phyloP scores from a whole-genome alignment of 768 basidiomycete genomes.

The Leccinum subtestaceum region DNA sequence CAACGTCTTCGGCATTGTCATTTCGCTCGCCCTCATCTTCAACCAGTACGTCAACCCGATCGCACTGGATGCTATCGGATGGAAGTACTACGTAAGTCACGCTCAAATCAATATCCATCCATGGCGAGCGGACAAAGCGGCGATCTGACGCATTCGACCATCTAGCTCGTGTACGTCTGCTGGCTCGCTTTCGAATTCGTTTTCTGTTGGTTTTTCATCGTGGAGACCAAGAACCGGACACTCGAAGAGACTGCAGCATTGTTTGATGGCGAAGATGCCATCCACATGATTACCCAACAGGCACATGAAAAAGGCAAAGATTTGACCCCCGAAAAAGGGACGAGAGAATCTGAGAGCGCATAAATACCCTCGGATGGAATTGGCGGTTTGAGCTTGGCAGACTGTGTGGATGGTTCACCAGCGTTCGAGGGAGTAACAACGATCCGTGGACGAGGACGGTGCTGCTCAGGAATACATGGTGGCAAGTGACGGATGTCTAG shows the following conservation, averaged over 20 bases:
- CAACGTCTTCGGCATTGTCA: too few species aligned
- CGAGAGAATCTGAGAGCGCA: not conserved
- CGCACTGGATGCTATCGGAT: too few species aligned
- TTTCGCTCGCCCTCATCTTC: too few species aligned
- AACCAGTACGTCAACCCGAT: too few species aligned
- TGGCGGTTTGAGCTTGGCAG: not conserved
- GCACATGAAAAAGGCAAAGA: not conserved
- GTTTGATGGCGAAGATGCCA: not conserved
- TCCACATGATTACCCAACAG: not conserved
- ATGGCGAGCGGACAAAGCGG: too few species aligned
- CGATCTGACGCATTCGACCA: too few species aligned
- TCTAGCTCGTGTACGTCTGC: not conserved
- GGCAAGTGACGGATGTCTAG: too few species aligned
- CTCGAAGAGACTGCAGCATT: not conserved
- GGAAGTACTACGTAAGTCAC: too few species aligned
- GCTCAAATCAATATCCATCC: too few species aligned
- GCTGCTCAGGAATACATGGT: conserved; percentile 14
- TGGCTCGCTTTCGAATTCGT: not conserved
- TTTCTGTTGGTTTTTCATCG: not conserved
- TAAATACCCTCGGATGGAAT: not conserved
- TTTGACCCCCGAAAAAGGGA: not conserved
- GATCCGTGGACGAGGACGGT: conserved; percentile 50
- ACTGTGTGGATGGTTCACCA: conserved; percentile 34
- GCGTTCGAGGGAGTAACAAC: conserved; percentile 42
- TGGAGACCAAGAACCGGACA: not conserved